These are phyloP conservation scores for Pittosporum tobira DNA, from an alignment of 129 eudicot species.

Conservation along the genomic window DNA sequence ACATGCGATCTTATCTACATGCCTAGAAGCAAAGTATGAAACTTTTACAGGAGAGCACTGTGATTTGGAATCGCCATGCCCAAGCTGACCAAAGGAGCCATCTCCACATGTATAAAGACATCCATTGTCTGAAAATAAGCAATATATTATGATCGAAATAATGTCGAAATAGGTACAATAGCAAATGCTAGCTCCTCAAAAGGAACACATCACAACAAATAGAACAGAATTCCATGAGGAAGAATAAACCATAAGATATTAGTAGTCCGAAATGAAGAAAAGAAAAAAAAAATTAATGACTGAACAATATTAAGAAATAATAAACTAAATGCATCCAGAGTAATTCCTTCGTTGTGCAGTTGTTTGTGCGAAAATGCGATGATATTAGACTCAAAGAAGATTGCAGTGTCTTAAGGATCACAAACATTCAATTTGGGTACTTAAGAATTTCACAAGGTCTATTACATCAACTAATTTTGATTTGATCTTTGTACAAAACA, in stretches of 20 bases:
- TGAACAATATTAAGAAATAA: background rate
- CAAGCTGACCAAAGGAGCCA: slow-evolving; percentile 95
- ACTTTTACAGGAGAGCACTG: slow-evolving; percentile 43
- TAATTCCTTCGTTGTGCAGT: too few relatives aligned
- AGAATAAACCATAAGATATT: background rate
- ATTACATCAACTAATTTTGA: too few relatives aligned
- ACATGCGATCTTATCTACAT: slow-evolving; percentile 63
- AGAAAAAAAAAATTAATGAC: background rate
- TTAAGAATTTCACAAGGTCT: background rate
- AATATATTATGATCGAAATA: slow-evolving; percentile 3
- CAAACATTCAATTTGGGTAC: background rate
- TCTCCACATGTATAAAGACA: slow-evolving; percentile 87
- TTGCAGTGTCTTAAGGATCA: background rate
- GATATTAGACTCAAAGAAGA: too few relatives aligned
- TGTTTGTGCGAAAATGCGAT: too few relatives aligned
- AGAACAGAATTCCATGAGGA: background rate
- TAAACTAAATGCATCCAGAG: too few relatives aligned
- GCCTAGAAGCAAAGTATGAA: slow-evolving; percentile 35
- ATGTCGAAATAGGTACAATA: background rate
- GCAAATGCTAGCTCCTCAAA: background rate
- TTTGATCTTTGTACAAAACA: background rate
- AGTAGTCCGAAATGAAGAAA: background rate
- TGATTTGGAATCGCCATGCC: slow-evolving; percentile 62
- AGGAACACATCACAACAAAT: background rate
- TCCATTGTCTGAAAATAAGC: slow-evolving; percentile 44